Base-by-base conservation (phyloP, 768 basidiomycete genomes). In the Pleurotus citrinopileatus region DNA sequence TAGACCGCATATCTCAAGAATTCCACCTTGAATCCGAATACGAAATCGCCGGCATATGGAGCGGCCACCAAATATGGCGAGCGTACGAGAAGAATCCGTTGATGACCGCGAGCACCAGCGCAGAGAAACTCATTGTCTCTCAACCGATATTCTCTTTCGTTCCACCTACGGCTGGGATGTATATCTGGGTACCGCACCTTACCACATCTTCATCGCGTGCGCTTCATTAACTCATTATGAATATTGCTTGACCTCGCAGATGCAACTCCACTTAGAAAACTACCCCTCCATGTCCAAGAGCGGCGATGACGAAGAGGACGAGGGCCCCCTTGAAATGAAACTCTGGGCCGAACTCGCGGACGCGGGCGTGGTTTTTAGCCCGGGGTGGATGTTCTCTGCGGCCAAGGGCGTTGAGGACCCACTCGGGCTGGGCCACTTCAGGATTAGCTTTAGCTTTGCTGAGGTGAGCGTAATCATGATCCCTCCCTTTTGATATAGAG, bases 111-210 rank as follows among this genome's bases (percentile, higher is more conserved):
- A 34, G 15, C 7, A 15, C 34, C 7, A 52, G 44, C 61, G 60
- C 67, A 53, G 79, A 83, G 67, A 83, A 81, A 70, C 58, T 46
- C 7, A 34, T 43, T 15, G 17, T 47, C 45, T 51, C 55, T 48
- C 65, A 60, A 8, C 63, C 75, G 20, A 62, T 86, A 55, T 79
- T 91, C 58, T 83, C 81, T 43, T 86, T 91, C 63, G 79, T 89
- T 1, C 86, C 89, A 10, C 90, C 91, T 0, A 78, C 79, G 1
- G 78, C 86, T n/a, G 91, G 91, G 6, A 94, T 93, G 91, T 93
- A 91, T 67, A 58, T 86, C 27, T 88, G 85, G 85, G 83, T 83
- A 62, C n/a, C 50, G 76, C 65, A 23, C 13, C 8, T 36, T 53
- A 28, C 44, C 37, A 5, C 22, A 20, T 43, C n/a, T 20, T 4